phyloP scores from a whole-genome alignment of 805 yeast species.

The Maudiozyma bulderi region DNA sequence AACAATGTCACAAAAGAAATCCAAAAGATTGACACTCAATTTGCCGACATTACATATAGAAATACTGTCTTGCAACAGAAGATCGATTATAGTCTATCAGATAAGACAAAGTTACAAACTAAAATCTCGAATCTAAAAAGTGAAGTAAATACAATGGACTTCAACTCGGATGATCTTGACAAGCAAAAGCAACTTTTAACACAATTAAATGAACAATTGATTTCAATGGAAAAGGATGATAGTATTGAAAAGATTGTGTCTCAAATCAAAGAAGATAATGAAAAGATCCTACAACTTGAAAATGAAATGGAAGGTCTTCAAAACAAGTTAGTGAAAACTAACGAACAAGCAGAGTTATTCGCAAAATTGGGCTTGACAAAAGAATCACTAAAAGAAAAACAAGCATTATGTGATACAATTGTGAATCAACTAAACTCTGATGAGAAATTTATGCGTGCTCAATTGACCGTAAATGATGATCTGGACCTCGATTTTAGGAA shows the following conservation, averaged over 20 bases:
- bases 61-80: conserved; percentile 27
- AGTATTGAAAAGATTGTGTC: conserved; percentile 24
- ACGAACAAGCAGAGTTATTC: conserved; percentile 47
- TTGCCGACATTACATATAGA: conserved; percentile 13
- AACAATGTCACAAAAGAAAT: neutral
- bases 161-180: conserved; percentile 40
- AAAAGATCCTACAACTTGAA: conserved; percentile 31
- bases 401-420: conserved; percentile 7
- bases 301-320: conserved; percentile 43
- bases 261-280: conserved; percentile 33
- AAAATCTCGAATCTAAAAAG: conserved; percentile 33
- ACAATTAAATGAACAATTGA: conserved; percentile 30
- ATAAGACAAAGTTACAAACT: conserved; percentile 28
- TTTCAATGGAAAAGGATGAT: conserved; percentile 22
- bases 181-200: conserved; percentile 36
- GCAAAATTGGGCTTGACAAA: conserved; percentile 41
- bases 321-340: conserved; percentile 40
- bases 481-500: conserved; percentile 16
- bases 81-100: conserved; percentile 39
- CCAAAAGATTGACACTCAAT: neutral
- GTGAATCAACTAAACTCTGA: conserved; percentile 4
- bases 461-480: conserved; percentile 8
- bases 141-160: conserved; percentile 31
- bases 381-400: conserved; percentile 13
- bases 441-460: conserved; percentile 6